These are phyloP conservation scores for Echinochloa phyllopogon DNA, from an alignment of 176 grass and related monocot species.

Conservation along the genomic window DNA sequence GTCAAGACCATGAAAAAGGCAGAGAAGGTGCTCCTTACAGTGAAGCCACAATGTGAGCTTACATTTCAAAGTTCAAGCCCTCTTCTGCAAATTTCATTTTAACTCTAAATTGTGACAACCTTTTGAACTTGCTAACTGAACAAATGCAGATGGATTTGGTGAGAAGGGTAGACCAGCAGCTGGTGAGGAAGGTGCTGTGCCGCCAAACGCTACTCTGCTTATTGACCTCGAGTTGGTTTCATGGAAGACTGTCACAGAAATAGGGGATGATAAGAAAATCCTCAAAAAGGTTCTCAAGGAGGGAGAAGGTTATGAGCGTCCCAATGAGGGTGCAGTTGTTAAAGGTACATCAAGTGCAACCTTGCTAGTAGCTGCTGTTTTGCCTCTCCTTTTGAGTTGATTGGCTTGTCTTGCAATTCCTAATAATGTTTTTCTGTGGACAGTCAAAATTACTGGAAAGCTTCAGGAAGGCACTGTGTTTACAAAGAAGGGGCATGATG, in stretches of 20 bases:
- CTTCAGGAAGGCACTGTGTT: constrained; percentile 86
- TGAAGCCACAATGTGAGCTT: constrained; percentile 91
- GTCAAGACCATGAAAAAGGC: constrained; percentile 96
- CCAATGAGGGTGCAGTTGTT: constrained; percentile 85
- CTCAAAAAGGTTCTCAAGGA: constrained; percentile 92
- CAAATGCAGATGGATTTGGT: constrained; percentile 82
- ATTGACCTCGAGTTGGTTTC: constrained; percentile 88
- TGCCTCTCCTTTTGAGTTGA: neutral
- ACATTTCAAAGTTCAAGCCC: neutral
- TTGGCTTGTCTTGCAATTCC: neutral
- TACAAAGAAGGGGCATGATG: constrained; percentile 82
- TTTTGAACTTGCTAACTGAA: neutral
- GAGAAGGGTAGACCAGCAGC: constrained; percentile 78
- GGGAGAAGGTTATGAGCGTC: constrained; percentile 83
- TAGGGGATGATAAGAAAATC: constrained; percentile 97
- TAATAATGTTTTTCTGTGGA: constrained; percentile 31
- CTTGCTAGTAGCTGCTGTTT: neutral
- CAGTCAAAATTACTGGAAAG: constrained; percentile 91
- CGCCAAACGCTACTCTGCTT: constrained; percentile 68
- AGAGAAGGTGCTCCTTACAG: constrained; percentile 82
- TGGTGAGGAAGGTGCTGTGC: constrained; percentile 61
- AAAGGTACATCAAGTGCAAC: constrained; percentile 53
- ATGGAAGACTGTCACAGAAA: constrained; percentile 95
- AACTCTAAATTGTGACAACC: neutral
- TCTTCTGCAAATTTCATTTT: neutral